Evolutionary conservation across 306 rosid species (phyloP), one percentile per base, ranked within the genome.

Genomic region (Neltuma alba): DNA sequence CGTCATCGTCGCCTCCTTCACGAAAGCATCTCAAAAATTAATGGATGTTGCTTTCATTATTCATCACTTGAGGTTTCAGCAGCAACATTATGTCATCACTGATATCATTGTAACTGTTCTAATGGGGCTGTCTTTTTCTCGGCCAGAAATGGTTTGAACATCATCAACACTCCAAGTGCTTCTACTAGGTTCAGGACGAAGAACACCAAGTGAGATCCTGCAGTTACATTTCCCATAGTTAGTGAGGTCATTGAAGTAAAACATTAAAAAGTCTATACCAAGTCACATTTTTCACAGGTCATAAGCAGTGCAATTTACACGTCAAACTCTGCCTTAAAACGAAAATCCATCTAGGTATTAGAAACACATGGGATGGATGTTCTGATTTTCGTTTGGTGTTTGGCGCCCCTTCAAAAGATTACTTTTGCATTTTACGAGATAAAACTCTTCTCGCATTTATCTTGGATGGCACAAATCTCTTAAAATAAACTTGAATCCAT

Each of bases 91-190:
- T 54, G 1, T 6, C 54, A 50, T 38, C 9, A 79, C 18, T 63
- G 45, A 8, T n/a, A 62, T 86, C 44, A 86, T 0, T 78, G 75
- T 58, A 78, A 57, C 68, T 71, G 72, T 54, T 50, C n/a, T n/a
- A 44, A 70, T 21, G 48, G 30, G 58, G 41, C 23, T 54, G 40
- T 63, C 79, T 70, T 75, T 72, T 48, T 78, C 60, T 77, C 81
- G 10, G 27, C 44, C 23, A 87, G 78, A 70, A 87, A 87, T 76
- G 90, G 88, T 44, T 81, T 87, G 84, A 84, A 87, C 83, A 84
- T 10, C 86, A 87, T 25, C 37, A 84, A 9, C 50, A 84, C n/a
- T 76, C 88, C 90, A 66, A 84, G 11, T 41, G 23, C 80, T 82
- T 87, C 86, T 60, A 81, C 48, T 28, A 79, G 1, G 37, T 87